Percentiles rank a stretch among this genome's conserved stretches.
These are phyloP conservation scores for Pseudogymnoascus sp. DNA, from an alignment of 2,329 filamentous ascomycete species.

Conservation along the genomic window DNA sequence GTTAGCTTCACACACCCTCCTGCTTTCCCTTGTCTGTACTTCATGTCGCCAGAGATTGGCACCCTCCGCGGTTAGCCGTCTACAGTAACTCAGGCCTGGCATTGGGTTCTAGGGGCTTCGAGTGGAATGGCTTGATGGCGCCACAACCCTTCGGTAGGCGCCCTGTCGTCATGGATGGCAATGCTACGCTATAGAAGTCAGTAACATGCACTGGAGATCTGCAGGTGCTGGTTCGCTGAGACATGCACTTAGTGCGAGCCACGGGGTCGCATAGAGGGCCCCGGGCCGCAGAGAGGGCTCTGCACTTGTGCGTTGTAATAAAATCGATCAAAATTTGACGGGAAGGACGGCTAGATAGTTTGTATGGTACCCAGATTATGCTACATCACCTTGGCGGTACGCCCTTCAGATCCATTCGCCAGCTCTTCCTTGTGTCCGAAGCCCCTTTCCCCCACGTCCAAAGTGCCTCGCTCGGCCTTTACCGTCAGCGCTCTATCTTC, in stretches of 20 bases:
- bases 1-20: not conserved
- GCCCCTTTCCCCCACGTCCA: not conserved
- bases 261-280: not conserved
- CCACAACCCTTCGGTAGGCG: not conserved
- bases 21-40: not conserved
- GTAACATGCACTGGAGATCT: not conserved
- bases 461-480: not conserved
- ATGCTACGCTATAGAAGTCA: not conserved
- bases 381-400: not conserved
- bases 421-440: not conserved
- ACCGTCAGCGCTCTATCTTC: slow-evolving; percentile 36
- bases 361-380: slow-evolving; percentile 1
- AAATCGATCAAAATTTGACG: not conserved
- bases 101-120: not conserved
- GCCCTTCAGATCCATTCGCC: slow-evolving; percentile 1
- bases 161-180: not conserved
- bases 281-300: not conserved
- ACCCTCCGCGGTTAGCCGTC: not conserved
- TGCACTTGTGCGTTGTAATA: slow-evolving; percentile 5
- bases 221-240: not conserved
- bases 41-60: not conserved
- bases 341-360: not conserved
- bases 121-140: not conserved
- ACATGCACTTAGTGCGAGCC: not conserved
- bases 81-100: not conserved